These are phyloP conservation scores for Cyclocybe aegerita DNA, from an alignment of 768 basidiomycete species.

Conservation along the genomic window DNA sequence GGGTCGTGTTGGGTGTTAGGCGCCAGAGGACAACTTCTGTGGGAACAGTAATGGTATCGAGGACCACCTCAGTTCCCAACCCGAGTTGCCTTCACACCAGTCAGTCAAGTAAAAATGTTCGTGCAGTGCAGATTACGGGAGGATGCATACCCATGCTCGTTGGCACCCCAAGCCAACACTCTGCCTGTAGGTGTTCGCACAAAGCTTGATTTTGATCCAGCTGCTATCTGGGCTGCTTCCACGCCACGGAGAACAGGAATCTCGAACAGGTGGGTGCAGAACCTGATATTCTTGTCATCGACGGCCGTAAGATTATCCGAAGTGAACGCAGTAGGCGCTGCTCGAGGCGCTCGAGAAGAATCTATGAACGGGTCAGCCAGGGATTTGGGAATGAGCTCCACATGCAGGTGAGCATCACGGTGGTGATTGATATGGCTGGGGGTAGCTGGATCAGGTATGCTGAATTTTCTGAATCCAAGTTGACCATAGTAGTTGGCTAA, in stretches of 20 bases:
- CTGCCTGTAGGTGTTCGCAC: conserved; percentile 64
- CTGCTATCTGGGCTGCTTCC: conserved; percentile 64
- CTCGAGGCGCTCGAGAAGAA: conserved; percentile 39
- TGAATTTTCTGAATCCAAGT: conserved; percentile 72
- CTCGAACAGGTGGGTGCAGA: conserved; percentile 71
- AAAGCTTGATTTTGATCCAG: conserved; percentile 74
- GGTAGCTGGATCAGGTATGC: conserved; percentile 40
- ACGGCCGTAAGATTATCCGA: conserved; percentile 30
- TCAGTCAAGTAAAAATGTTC: conserved; percentile 6
- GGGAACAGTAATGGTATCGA: conserved; percentile 75
- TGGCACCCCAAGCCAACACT: conserved; percentile 89
- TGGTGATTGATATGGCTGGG: conserved; percentile 9
- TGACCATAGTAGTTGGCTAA: conserved; percentile 81
- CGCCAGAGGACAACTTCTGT: conserved; percentile 82
- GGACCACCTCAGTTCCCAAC: conserved; percentile 58
- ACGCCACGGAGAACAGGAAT: conserved; percentile 71
- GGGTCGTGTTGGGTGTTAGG: conserved; percentile 45
- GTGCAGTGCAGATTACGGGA: neutral
- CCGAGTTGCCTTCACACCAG: conserved; percentile 68
- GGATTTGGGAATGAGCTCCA: conserved; percentile 60
- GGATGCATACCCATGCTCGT: conserved; percentile 69
- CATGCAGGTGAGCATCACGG: conserved; percentile 34
- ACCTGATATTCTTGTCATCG: conserved; percentile 51
- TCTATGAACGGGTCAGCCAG: conserved; percentile 50
- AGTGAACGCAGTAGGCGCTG: conserved; percentile 23